Base-by-base conservation (phyloP, 2,329 filamentous ascomycete species). In the Microsporum canis region DNA sequence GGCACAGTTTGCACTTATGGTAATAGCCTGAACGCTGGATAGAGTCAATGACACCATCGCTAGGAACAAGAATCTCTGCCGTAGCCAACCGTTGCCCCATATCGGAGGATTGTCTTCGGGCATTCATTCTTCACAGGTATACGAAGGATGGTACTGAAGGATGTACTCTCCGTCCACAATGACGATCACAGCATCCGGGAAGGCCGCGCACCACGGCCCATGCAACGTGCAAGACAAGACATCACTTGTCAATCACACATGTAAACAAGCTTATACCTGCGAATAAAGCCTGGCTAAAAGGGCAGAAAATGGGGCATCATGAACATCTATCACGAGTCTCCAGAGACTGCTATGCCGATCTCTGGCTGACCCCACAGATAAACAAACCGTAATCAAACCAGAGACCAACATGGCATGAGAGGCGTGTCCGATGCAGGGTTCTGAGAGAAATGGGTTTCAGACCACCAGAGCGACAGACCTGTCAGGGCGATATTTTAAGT, bases 141-240 rank as follows among this genome's bases (percentile, higher is more conserved):
- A 23, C 17, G 17, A 23, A 23, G 17, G 17, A 23, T 23, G 17
- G 17, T 23, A 23, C 17, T 23, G 17, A 23, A 23, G 17, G 17
- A 23, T 23, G 17, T 23, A 23, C 17, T 23, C 38, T 36, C 34
- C 10, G 39, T 14, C 7, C 4, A 43, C 39, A 43, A 23, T 55
- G 49, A 55, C 49, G 49, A 55, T 55, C 49, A n/a, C 49, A 34
- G 49, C 49, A 55, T 55, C 34, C 49, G 49, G 49, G 29, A 12
- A 31, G 49, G 49, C 33, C 49, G 33, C 49, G 33, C 49, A 34
- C 49, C n/a, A 36, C 49, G 17, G n/a, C 8, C 1, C 27, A 34
- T 31, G 49, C 49, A 55, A 34, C 5, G 14, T 7, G 29, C 49
- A 34, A 36, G 49, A 55, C 49, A 55, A 36, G 33, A 34, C 29